Base-by-base conservation (phyloP, 768 basidiomycete species). In the Paxillus rubicundulus region DNA sequence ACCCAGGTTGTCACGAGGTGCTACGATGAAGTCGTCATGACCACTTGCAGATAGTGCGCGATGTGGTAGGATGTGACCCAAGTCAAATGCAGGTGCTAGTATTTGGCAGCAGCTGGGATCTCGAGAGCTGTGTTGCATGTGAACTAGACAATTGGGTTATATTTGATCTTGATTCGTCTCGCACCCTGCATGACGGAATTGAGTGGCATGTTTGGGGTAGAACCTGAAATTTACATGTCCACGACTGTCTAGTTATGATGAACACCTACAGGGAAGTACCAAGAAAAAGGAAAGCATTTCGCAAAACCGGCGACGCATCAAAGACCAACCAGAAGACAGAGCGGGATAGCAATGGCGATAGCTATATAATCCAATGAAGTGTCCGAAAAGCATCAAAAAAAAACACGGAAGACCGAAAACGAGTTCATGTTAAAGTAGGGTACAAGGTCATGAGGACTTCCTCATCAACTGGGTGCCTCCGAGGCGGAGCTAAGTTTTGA, bases 381-480 rank as follows among this genome's bases (percentile, higher is more conserved):
- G 50, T 47, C 41, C 51, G 47, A 45, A 42, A 53, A 39, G 48
- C 27, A 47, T 63, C n/a, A n/a, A n/a, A n/a, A 60, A 53, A 51
- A 42, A 38, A 47, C 43, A 28, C 6, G 32, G 8, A 53, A 13
- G 50, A 51, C 40, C 61, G 16, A 36, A 55, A 42, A 18, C 57
- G 58, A 60, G 14, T 45, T 72, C 58, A 69, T 41, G 63, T 59
- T 50, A 68, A 36, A 16, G 61, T 66, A 52, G 76, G 68, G 37
- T 60, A 68, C 56, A 85, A 80, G 2, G 80, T 79, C 76, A 85
- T 85, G 45, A 89, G 72, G 6, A 84, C 82, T 63, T 81, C 78
- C 66, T 88, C 85, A 62, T 89, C 87, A 48, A 85, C 65, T 3
- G 85, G 84, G 63, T 89, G 87, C 43, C 87, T 79, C 47, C 79